Evolutionary conservation across 345 rosid species (phyloP), one percentile per base, ranked within the genome.

Genomic region (Brassica rapa): DNA sequence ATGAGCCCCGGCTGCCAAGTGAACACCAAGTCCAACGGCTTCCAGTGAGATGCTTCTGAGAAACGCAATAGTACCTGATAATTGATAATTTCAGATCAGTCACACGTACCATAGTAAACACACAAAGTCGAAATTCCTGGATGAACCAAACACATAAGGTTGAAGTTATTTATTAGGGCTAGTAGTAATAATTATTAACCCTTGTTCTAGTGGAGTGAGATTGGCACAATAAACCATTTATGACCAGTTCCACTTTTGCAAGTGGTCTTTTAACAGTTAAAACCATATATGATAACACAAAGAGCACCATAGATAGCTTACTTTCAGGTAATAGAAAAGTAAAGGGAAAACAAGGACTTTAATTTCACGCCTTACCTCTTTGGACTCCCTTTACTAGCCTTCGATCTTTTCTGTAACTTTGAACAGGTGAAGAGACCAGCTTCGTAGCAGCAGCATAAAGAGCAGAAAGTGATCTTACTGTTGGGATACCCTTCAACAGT

Each of bases 1-100:
- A 76, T 87, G 93, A 70, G 89, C 90, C 57, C 97, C 93, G 0
- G 96, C 98, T 74, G 99, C 93, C 82, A 95, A 85, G 87, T 95
- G 99, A 60, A 91, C 96, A 51, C 98, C 99, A 60, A 94, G 94
- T 57, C 93, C 96, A 83, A 92, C 89, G 29, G 96, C 99, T 88
- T 91, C 98, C 67, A 93, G 85, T 61, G 98, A 95, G 77, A 95
- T 81, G 78, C 98, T 95, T 85, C 88, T 89, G 69, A 93, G 96
- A 83, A 95, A 95, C 1, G 99, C 98, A 62, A 80, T 69, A 68
- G 96, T 88, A 74, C 99, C 99, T 95, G 87, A n/a, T 75, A 82
- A 71, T 60, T 37, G 1, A 15, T 62, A 46, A 19, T 64, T 65
- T 11, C 32, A 30, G 62, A 51, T 63, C 39, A 23, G 71, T 35